Evolutionary conservation across 2,329 filamentous ascomycete species (phyloP).

Genomic region (Allantophomopsis lycopodina): DNA sequence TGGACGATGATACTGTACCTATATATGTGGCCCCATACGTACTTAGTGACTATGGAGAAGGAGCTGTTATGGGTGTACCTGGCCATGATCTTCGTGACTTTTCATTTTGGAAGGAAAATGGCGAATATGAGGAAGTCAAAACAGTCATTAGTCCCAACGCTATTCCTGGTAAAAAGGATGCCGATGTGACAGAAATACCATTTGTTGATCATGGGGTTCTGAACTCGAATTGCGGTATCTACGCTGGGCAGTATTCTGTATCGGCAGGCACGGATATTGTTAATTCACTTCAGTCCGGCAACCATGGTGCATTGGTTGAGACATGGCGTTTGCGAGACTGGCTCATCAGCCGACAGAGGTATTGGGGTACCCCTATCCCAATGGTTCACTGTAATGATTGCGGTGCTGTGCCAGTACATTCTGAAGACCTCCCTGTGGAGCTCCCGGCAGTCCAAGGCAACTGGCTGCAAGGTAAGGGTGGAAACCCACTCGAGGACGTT

Average conservation of each 20-base stretch:
- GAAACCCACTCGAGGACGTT: conserved; percentile 64
- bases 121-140: conserved; percentile 42
- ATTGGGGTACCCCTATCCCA: conserved; percentile 85
- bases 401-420: conserved; percentile 67
- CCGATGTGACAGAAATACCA: too few species aligned
- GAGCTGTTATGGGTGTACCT: conserved; percentile 85
- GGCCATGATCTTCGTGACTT: conserved; percentile 71
- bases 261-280: conserved; percentile 50
- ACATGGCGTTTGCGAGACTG: conserved; percentile 79
- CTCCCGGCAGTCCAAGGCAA: conserved; percentile 57
- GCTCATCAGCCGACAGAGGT: conserved; percentile 83
- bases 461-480: conserved; percentile 54
- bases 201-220: conserved; percentile 55
- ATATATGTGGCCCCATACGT: conserved; percentile 79
- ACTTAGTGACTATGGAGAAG: conserved; percentile 71
- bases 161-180: conserved; percentile 31
- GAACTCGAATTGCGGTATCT: conserved; percentile 49
- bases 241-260: conserved; percentile 46
- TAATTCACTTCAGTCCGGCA: conserved; percentile 32
- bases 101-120: conserved; percentile 66
- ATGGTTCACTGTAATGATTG: conserved; percentile 71
- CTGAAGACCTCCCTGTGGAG: conserved; percentile 60
- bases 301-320: conserved; percentile 44
- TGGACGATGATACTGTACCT: conserved; percentile 43
- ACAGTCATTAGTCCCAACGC: conserved; percentile 41